Evolutionary conservation across 352 stramenopile genomes (phyloP).

Genomic region (Phytopythium oedochilum): DNA sequence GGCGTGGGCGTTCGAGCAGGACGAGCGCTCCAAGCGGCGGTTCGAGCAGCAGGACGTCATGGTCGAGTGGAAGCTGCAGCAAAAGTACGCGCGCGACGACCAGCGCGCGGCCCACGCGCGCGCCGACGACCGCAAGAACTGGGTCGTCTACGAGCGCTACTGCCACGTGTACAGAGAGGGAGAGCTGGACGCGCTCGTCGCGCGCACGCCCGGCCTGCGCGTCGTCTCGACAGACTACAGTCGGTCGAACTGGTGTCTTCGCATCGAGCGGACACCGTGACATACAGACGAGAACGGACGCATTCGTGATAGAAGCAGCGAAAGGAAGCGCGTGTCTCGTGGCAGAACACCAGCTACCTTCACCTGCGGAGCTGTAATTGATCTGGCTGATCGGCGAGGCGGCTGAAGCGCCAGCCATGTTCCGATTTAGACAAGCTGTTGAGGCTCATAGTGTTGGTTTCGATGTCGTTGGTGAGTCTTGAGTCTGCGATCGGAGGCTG

Average conservation of each 20-base stretch:
- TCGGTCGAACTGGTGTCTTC: slow-evolving; percentile 79
- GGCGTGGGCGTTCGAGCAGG: slow-evolving; percentile 82
- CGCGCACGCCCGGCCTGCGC: slow-evolving; percentile 45
- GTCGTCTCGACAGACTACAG: slow-evolving; percentile 63
- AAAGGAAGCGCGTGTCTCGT: too few relatives aligned
- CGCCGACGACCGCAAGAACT: slow-evolving; percentile 29
- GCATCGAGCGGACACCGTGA: slow-evolving; percentile 26
- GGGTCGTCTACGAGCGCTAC: slow-evolving; percentile 80
- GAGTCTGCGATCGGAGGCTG: too few relatives aligned
- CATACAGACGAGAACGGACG: too few relatives aligned
- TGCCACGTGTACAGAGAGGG: slow-evolving; percentile 77
- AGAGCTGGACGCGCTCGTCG: slow-evolving; percentile 64
- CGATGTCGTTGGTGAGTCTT: too few relatives aligned
- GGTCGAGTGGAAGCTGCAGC: slow-evolving; percentile 84
- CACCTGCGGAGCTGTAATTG: too few relatives aligned
- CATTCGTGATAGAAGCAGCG: neutral
- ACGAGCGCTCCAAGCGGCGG: slow-evolving; percentile 64
- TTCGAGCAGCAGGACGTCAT: slow-evolving; percentile 81
- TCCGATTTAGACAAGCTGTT: too few relatives aligned
- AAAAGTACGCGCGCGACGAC: slow-evolving; percentile 51
- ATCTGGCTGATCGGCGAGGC: too few relatives aligned
- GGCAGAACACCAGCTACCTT: too few relatives aligned
- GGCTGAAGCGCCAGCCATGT: too few relatives aligned
- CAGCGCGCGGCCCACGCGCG: neutral
- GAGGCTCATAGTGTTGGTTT: too few relatives aligned